phyloP scores from a whole-genome alignment of 345 rosid genomes.

The Pugionium dolabratum region DNA sequence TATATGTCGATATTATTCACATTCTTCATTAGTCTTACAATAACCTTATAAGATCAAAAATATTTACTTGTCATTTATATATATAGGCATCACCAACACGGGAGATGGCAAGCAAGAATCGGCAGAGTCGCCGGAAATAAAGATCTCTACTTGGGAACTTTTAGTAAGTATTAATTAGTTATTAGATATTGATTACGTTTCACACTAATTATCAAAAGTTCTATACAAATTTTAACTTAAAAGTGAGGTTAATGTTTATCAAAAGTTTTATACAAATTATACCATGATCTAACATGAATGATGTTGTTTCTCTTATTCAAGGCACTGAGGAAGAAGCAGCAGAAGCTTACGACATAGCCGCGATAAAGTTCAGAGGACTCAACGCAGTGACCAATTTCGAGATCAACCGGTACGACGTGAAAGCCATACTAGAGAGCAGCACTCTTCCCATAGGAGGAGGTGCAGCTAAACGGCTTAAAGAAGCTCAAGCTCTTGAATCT shows the following conservation, averaged over 20 bases:
- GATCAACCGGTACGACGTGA: slow-evolving; percentile 91
- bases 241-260: not conserved
- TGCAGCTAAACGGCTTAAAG: slow-evolving; percentile 92
- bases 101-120: slow-evolving; percentile 99
- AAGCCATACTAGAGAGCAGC: slow-evolving; percentile 86
- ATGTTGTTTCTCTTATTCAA: slow-evolving; percentile 9
- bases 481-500: slow-evolving; percentile 91
- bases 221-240: not conserved
- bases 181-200: slow-evolving; percentile 6
- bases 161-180: slow-evolving; percentile 55
- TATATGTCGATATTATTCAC: not conserved
- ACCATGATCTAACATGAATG: too few species aligned
- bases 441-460: slow-evolving; percentile 96
- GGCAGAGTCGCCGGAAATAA: slow-evolving; percentile 99
- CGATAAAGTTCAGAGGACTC: slow-evolving; percentile 89
- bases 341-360: slow-evolving; percentile 97
- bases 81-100: slow-evolving; percentile 94
- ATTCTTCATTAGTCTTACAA: not conserved
- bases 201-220: not conserved
- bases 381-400: slow-evolving; percentile 96
- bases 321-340: slow-evolving; percentile 99
- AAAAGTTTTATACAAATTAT: too few species aligned
- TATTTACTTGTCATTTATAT: not conserved
- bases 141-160: slow-evolving; percentile 97
- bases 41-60: not conserved